Conservation (phyloP, 2,329 filamentous ascomycete genomes). For the Colletotrichum musicola region DNA sequence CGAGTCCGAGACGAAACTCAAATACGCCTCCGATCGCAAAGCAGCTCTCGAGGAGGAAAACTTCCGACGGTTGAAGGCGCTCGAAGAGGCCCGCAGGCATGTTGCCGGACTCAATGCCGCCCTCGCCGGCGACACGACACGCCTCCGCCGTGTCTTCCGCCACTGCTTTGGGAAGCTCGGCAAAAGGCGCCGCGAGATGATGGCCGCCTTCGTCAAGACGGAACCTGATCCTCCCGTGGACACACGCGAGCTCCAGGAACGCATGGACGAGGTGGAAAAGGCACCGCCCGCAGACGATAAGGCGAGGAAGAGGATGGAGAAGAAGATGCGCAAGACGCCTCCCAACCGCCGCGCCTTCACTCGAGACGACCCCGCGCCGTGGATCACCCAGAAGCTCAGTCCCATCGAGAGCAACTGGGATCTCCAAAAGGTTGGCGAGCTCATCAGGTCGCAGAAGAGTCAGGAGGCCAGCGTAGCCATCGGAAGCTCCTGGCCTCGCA, state of each 20-base stretch:
- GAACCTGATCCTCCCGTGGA: conserved; percentile 52
- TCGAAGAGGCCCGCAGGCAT: conserved; percentile 15
- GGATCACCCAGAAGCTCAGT: conserved; percentile 45
- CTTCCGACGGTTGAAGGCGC: conserved; percentile 20
- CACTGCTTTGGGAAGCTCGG: conserved; percentile 67
- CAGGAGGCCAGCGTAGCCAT: conserved; percentile 45
- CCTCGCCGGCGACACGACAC: conserved; percentile 61
- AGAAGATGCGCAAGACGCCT: conserved; percentile 11
- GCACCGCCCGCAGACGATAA: no score
- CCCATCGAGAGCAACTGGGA: conserved; percentile 64
- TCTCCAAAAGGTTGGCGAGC: conserved; percentile 55
- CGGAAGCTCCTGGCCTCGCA: conserved; percentile 43
- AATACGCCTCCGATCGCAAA: conserved; percentile 48
- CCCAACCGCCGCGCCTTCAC: conserved; percentile 12
- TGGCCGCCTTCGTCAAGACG: conserved; percentile 52
- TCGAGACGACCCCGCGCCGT: conserved; percentile 36
- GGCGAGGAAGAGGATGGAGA: conserved; percentile 18
- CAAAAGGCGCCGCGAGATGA: conserved; percentile 61
- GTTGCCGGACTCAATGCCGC: conserved; percentile 65
- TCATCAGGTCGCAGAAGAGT: conserved; percentile 57
- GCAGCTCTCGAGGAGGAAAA: conserved; percentile 15
- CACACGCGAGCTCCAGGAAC: conserved; percentile 55
- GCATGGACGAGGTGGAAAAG: background rate
- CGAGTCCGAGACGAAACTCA: conserved; percentile 53
- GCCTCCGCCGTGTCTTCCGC: conserved; percentile 62